Percentiles rank a stretch among this genome's conserved stretches.
phyloP scores from a whole-genome alignment of 805 yeast genomes.

The Myxozyma geophila region DNA sequence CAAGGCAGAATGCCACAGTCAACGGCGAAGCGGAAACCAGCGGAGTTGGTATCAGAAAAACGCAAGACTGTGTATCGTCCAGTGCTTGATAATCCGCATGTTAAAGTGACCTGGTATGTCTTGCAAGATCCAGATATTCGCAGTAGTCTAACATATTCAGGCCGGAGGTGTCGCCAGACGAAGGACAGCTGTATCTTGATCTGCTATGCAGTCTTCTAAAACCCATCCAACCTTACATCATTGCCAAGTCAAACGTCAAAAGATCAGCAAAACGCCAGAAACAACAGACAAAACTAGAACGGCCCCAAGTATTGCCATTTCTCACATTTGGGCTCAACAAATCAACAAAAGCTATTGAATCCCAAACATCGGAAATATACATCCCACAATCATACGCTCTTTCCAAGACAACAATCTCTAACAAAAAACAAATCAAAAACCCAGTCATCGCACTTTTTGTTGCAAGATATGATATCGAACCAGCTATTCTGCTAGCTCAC shows the following conservation, averaged over 20 bases:
- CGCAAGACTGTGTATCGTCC: conserved; percentile 38
- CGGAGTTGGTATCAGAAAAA: conserved; percentile 21
- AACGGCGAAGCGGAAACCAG: neutral
- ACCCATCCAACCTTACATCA: conserved; percentile 18
- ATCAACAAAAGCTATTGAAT: conserved; percentile 30
- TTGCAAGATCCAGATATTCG: neutral
- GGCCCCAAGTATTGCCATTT: conserved; percentile 21
- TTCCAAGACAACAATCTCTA: neutral
- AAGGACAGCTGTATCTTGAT: conserved; percentile 26
- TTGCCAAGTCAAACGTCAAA: conserved; percentile 7
- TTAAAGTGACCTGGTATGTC: conserved; percentile 29
- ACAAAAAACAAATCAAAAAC: conserved; percentile 1
- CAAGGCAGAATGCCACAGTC: neutral
- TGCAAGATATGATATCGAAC: conserved; percentile 36
- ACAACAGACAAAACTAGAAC: neutral
- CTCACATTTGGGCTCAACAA: conserved; percentile 31
- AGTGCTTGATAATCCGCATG: conserved; percentile 41
- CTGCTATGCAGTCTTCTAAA: conserved; percentile 20
- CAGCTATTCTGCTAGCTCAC: conserved; percentile 35
- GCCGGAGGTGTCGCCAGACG: conserved; percentile 26
- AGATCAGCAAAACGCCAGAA: neutral
- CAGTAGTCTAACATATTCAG: conserved; percentile 6
- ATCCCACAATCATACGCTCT: conserved; percentile 1
- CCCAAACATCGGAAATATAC: conserved; percentile 14
- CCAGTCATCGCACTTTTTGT: conserved; percentile 35